Evolutionary conservation across 495 filamentous ascomycete genomes (phyloP).

Genomic region (Lindgomyces ingoldianus): DNA sequence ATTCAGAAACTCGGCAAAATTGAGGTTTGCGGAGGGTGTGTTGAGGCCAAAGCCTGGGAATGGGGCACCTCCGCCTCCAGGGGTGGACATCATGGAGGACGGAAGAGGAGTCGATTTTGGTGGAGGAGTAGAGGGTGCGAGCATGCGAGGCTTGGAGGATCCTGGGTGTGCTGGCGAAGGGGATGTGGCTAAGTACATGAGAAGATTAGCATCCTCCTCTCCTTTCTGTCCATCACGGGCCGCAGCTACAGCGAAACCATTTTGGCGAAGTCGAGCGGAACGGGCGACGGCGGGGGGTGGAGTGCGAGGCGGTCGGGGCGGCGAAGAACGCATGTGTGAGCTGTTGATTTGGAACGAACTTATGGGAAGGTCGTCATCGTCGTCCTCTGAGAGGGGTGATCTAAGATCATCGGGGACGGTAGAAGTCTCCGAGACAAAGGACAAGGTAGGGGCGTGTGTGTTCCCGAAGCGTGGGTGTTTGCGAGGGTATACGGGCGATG

Average conservation of each 20-base stretch:
- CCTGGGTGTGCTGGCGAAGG: constrained; percentile 71
- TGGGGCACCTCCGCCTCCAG: constrained; percentile 63
- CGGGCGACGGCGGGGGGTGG: constrained; percentile 60
- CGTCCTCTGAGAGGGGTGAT: constrained; percentile 75
- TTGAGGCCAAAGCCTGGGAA: constrained; percentile 58
- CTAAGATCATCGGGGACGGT: constrained; percentile 61
- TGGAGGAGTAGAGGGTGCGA: constrained; percentile 85
- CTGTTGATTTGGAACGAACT: constrained; percentile 66
- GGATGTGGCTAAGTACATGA: constrained; percentile 89
- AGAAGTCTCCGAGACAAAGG: constrained; percentile 72
- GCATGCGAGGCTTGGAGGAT: constrained; percentile 51
- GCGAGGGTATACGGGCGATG: constrained; percentile 72
- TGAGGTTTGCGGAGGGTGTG: constrained; percentile 71
- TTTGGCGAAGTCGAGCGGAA: constrained; percentile 39
- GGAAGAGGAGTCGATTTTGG: constrained; percentile 74
- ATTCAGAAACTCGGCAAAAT: constrained; percentile 96
- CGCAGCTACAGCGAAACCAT: constrained; percentile 37
- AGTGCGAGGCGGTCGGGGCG: constrained; percentile 63
- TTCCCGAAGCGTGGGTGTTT: constrained; percentile 63
- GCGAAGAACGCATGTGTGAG: constrained; percentile 67
- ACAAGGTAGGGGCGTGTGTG: constrained; percentile 61
- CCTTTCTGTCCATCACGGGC: constrained; percentile 50
- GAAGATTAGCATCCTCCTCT: constrained; percentile 85
- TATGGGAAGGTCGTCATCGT: constrained; percentile 73
- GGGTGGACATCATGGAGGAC: constrained; percentile 88